phyloP scores from a whole-genome alignment of 2,329 filamentous ascomycete genomes.

The Ophiognomonia clavigignenti-juglandacearum region DNA sequence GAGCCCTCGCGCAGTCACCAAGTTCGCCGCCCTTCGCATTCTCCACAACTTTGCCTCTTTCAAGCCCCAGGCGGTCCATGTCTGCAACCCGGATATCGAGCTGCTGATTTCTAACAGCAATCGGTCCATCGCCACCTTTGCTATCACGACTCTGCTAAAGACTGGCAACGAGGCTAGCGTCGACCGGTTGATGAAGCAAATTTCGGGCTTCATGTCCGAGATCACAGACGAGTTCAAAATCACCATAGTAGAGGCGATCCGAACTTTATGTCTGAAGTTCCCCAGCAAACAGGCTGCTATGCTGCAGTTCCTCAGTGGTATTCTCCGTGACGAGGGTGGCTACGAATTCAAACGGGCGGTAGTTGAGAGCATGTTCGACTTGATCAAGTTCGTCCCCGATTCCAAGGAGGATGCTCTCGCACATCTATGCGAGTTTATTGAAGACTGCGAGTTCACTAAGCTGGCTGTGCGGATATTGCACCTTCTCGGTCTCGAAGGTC shows the following conservation, averaged over 20 bases:
- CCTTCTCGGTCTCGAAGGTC: conserved; percentile 88
- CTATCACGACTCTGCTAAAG: conserved; percentile 96
- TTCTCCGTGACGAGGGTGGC: conserved; percentile 90
- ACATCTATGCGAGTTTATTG: conserved; percentile 97
- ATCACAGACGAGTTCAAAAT: conserved; percentile 99
- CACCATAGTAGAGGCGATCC: conserved; percentile 98
- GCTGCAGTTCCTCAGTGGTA: conserved; percentile 95
- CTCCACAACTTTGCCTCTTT: conserved; percentile 95
- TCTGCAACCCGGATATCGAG: conserved; percentile 97
- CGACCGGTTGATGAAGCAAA: conserved; percentile 97
- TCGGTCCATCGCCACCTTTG: conserved; percentile 95
- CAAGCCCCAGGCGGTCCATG: conserved; percentile 86
- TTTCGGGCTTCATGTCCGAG: conserved; percentile 96
- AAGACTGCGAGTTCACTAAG: conserved; percentile 99
- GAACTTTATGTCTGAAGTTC: conserved; percentile 95
- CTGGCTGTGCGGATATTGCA: conserved; percentile 92
- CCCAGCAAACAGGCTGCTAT: conserved; percentile 97
- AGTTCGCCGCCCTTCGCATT: conserved; percentile 94
- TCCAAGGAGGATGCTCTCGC: conserved; percentile 77
- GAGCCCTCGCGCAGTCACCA: conserved; percentile 90
- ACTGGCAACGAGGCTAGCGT: conserved; percentile 97
- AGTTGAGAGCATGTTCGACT: conserved; percentile 97
- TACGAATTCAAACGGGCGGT: conserved; percentile 98
- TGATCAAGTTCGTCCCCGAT: conserved; percentile 98
- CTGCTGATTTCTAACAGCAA: conserved; percentile 95